Base-by-base conservation (phyloP, 495 filamentous ascomycete species). In the Penicillium parvum region DNA sequence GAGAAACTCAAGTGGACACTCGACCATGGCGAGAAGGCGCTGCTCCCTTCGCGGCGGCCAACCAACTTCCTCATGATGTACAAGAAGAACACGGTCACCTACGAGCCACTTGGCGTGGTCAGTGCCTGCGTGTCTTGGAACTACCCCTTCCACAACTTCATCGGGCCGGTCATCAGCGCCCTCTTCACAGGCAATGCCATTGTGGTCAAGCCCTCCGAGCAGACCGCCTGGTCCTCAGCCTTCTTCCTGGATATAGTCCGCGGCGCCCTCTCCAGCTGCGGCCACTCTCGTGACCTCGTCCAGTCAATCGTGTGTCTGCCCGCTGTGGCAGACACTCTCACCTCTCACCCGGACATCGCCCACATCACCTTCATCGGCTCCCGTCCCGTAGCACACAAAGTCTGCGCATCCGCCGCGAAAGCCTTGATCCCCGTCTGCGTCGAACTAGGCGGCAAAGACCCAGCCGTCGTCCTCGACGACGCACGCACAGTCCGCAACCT, bases 361-460 rank as follows among this genome's bases (percentile, higher is more conserved):
- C 94, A 99, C 57, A 69, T 99, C 41, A 97, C 92, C n/a, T 99
- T 99, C 71, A 99, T 99, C 63, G 92, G 92, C 40, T 92, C 86
- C 14, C 78, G 83, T 4, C 82, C 84, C 3, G 83, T 96, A 20
- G 92, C 90, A 26, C 86, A 94, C 65, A 77, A 86, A 45, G 91
- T 99, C 42, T 89, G 86, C 52, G 78, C 79, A 39, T 87, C 85
- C 1, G 89, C 92, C 16, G 86, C 94, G 20, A 89, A 86, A 58
- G 69, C 77, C 14, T 76, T 99, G 2, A 95, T 76, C 3, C 91
- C 94, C 1, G 76, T 95, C 2, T 81, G 83, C 37, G 81, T 95
- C 19, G 92, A 99, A 62, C 78, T 97, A 3, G 92, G 92, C 42
- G 92, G 92, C 34, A 99, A 99, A 64, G 92, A 99, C 63, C 86